Conservation (phyloP, 768 basidiomycete genomes). For the Auriculariales sp. region DNA sequence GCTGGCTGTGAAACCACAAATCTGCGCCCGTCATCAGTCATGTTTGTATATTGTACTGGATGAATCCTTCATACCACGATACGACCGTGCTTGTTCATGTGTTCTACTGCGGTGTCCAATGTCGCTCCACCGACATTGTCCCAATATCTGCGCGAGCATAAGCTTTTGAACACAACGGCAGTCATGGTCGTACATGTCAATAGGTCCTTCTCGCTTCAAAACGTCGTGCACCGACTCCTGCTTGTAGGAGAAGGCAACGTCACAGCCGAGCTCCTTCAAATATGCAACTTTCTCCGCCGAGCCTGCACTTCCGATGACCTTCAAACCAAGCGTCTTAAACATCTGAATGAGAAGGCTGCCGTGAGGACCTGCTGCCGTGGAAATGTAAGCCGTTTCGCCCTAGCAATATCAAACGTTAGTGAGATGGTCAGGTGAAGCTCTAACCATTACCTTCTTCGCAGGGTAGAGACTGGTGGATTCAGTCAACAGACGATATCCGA, state of each 20-base stretch:
- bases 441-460: constrained; percentile 9
- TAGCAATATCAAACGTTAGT: background rate
- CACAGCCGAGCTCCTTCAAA: constrained; percentile 44
- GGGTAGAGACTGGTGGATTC: constrained; percentile 10
- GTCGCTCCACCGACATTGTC: constrained; percentile 19
- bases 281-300: constrained; percentile 60
- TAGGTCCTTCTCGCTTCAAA: constrained; percentile 39
- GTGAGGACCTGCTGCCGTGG: constrained; percentile 20
- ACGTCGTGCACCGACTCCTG: constrained; percentile 35
- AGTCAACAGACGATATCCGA: constrained; percentile 8
- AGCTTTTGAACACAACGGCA: background rate
- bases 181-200: constrained; percentile 28
- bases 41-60: too few relatives aligned
- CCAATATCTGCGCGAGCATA: constrained; percentile 13
- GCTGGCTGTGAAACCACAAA: too few relatives aligned
- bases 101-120: constrained; percentile 13
- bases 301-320: constrained; percentile 60
- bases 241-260: constrained; percentile 66
- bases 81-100: constrained; percentile 3
- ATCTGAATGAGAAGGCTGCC: constrained; percentile 25
- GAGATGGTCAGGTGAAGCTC: background rate
- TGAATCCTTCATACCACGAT: constrained; percentile 1
- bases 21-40: too few relatives aligned
- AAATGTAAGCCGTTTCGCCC: constrained; percentile 22
- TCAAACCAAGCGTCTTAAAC: constrained; percentile 29